Conservation (phyloP, 2,329 filamentous ascomycete genomes). For the Colletotrichum sp. region DNA sequence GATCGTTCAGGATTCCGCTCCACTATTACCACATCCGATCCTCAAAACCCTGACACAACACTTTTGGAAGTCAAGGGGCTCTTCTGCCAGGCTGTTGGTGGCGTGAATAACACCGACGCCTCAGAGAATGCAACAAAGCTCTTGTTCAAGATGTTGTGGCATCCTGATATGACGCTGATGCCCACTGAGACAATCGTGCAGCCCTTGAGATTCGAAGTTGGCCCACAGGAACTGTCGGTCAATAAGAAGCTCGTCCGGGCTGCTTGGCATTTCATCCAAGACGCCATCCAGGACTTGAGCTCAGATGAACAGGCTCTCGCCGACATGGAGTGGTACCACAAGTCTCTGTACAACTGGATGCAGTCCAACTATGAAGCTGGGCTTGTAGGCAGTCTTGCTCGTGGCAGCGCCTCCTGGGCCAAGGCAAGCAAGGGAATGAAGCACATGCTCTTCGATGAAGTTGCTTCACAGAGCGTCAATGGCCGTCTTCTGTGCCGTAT, state of each 20-base stretch:
- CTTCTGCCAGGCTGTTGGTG: not conserved
- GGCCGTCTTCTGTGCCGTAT: not conserved
- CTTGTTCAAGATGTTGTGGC: constrained; percentile 9
- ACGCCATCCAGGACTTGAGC: not conserved
- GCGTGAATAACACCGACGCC: not conserved
- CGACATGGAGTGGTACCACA: constrained; percentile 9
- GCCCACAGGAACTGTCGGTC: not conserved
- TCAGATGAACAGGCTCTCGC: not conserved
- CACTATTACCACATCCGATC: not conserved
- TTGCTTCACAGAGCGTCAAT: not conserved
- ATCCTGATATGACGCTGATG: constrained; percentile 9
- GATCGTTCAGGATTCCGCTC: not conserved
- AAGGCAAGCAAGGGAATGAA: constrained; percentile 2
- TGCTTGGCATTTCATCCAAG: constrained; percentile 3
- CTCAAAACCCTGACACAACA: not conserved
- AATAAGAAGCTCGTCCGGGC: not conserved
- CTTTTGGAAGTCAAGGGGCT: not conserved
- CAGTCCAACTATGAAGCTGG: not conserved
- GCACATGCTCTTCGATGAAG: constrained; percentile 15
- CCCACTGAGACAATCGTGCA: not conserved
- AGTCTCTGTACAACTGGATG: constrained; percentile 8
- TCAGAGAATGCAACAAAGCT: not conserved
- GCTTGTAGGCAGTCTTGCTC: not conserved
- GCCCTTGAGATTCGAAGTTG: not conserved
- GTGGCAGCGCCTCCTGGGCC: not conserved